Evolutionary conservation across 2,329 filamentous ascomycete genomes (phyloP).

Genomic region (Fusarium torulosum): DNA sequence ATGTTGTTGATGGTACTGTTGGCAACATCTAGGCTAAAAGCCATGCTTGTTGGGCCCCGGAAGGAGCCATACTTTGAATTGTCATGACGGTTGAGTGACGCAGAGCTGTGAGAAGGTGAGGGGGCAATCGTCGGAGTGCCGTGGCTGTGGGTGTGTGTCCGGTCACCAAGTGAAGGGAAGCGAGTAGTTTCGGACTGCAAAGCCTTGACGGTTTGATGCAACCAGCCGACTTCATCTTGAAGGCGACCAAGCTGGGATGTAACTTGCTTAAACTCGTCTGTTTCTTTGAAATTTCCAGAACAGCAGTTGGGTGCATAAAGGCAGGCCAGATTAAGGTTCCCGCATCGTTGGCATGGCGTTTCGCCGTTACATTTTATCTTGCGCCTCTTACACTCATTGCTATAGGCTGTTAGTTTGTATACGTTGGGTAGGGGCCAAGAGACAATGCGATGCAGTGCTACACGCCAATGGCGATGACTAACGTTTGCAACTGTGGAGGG

Average conservation of each 20-base stretch:
- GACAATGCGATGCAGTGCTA: background rate
- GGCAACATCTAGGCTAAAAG: conserved; percentile 87
- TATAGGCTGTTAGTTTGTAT: conserved; percentile 47
- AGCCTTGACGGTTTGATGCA: conserved; percentile 78
- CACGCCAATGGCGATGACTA: background rate
- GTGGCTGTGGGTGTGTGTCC: conserved; percentile 54
- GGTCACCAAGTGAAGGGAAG: conserved; percentile 59
- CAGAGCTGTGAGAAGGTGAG: conserved; percentile 59
- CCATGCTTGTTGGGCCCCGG: conserved; percentile 85
- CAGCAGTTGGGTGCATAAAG: conserved; percentile 76
- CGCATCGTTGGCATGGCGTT: conserved; percentile 74
- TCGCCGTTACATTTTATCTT: conserved; percentile 83
- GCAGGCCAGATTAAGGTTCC: conserved; percentile 75
- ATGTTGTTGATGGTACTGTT: conserved; percentile 89
- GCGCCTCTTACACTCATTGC: conserved; percentile 80
- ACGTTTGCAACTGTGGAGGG: background rate
- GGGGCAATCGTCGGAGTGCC: conserved; percentile 54
- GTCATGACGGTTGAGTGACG: conserved; percentile 56
- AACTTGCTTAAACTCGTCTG: conserved; percentile 90
- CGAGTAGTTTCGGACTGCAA: conserved; percentile 70
- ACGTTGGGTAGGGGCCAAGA: background rate
- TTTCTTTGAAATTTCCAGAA: conserved; percentile 87
- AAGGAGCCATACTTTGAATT: conserved; percentile 73
- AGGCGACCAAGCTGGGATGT: conserved; percentile 77
- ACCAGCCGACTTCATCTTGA: conserved; percentile 85